A percentile compares a stretch with the other conserved stretches of the same genome.
phyloP scores from a whole-genome alignment of 192 early-diverging fungal species.

The Glomus cerebriforme region DNA sequence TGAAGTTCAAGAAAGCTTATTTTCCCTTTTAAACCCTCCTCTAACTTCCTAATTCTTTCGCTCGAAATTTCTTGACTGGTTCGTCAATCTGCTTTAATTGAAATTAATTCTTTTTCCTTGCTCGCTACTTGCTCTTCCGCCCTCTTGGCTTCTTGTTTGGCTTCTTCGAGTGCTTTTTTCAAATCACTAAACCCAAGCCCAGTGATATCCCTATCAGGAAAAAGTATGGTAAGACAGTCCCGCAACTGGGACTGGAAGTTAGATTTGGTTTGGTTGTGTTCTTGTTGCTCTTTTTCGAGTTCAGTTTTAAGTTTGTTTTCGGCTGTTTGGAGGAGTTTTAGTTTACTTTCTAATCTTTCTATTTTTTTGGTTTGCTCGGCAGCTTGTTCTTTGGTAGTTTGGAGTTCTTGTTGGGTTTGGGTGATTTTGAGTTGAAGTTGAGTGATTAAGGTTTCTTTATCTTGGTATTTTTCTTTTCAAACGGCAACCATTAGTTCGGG shows the following conservation, averaged over 20 bases:
- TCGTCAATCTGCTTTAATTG: too few relatives aligned
- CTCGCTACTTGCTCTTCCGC: too few relatives aligned
- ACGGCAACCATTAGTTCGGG: too few relatives aligned
- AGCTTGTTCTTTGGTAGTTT: neutral
- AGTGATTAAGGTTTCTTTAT: neutral
- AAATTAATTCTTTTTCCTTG: too few relatives aligned
- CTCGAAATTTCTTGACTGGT: too few relatives aligned
- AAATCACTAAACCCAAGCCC: neutral
- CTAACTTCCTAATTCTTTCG: too few relatives aligned
- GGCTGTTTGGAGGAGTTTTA: neutral
- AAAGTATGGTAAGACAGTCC: neutral
- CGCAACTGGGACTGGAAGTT: neutral
- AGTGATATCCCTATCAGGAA: neutral
- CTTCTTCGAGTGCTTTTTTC: too few relatives aligned
- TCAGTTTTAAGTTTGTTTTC: neutral
- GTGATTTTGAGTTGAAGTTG: neutral
- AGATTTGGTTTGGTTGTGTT: neutral
- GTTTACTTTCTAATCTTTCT: neutral
- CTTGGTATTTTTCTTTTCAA: neutral
- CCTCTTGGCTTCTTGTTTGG: too few relatives aligned
- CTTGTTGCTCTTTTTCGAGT: neutral
- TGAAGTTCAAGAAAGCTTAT: too few relatives aligned
- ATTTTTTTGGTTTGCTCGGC: constrained; percentile 2
- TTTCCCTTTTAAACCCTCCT: too few relatives aligned
- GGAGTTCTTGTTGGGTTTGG: neutral